phyloP scores from a whole-genome alignment of 495 filamentous ascomycete genomes.

The Neurospora sp. region DNA sequence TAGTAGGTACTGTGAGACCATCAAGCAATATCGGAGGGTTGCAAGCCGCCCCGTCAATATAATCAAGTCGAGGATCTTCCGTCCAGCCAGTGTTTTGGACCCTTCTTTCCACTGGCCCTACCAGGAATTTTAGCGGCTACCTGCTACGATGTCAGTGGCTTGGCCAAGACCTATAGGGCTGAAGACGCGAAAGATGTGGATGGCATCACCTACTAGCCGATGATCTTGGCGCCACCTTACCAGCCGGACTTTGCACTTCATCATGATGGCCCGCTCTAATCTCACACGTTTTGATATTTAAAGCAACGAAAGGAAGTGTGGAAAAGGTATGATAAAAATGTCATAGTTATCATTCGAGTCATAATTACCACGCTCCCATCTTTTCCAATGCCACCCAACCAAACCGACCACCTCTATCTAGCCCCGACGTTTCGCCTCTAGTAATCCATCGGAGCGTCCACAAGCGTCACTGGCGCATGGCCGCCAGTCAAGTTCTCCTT shows the following conservation, averaged over 20 bases:
- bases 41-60: neutral
- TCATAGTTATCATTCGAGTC: neutral
- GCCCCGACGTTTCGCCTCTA: slow-evolving; percentile 11
- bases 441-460: slow-evolving; percentile 28
- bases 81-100: neutral
- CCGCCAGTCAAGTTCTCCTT: neutral
- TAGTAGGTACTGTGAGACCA: neutral
- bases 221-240: neutral
- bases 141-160: neutral
- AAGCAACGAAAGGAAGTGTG: neutral
- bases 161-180: neutral
- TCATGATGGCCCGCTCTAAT: too few species aligned
- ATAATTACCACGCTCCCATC: neutral
- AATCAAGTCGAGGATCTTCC: neutral
- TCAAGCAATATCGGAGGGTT: neutral
- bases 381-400: neutral
- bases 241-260: neutral
- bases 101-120: neutral
- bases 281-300: too few species aligned
- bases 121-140: neutral
- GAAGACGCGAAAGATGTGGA: neutral
- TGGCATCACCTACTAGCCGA: neutral
- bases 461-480: slow-evolving; percentile 18
- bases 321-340: neutral
- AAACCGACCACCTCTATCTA: neutral